Percentiles rank a stretch among this genome's conserved stretches.
Conservation (phyloP, 2,329 filamentous ascomycete species). For the Aspergillus tanneri region DNA sequence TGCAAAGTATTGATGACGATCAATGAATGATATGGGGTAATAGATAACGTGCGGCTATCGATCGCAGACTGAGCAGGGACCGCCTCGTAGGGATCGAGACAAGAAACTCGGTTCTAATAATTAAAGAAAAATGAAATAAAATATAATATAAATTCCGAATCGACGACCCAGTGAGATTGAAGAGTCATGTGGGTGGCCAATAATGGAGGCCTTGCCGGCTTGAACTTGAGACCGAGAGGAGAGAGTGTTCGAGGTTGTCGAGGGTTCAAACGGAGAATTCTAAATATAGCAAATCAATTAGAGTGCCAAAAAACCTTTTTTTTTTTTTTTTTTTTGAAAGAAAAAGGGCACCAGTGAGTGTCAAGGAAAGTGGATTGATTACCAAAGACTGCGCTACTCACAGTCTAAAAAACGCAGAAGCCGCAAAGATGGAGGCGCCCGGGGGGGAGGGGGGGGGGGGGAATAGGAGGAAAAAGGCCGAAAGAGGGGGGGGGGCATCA, state of each 20-base stretch:
- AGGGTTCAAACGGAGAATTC: constrained; percentile 24
- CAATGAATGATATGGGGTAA: constrained; percentile 5
- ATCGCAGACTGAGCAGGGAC: constrained; percentile 6
- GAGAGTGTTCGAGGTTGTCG: constrained; percentile 20
- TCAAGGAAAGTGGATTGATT: constrained; percentile 24
- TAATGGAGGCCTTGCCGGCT: constrained; percentile 15
- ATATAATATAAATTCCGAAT: constrained; percentile 13
- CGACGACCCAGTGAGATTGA: constrained; percentile 11
- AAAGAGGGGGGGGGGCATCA: constrained; percentile 16
- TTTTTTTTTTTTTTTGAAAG: too few species aligned
- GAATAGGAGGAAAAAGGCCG: constrained; percentile 7
- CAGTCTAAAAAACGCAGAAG: background rate
- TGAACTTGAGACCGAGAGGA: constrained; percentile 19
- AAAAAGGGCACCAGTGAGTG: constrained; percentile 12
- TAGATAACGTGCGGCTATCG: constrained; percentile 15
- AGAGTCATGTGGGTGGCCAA: constrained; percentile 16
- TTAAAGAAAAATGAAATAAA: constrained; percentile 7
- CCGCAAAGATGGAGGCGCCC: background rate
- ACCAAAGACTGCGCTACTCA: constrained; percentile 7
- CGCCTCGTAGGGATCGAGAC: background rate
- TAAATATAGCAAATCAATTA: constrained; percentile 37
- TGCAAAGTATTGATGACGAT: constrained; percentile 6
- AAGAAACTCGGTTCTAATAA: constrained; percentile 2
- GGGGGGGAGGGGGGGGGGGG: constrained; percentile 2
- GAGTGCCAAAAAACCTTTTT: constrained; percentile 17